Base-by-base conservation (phyloP, 495 filamentous ascomycete genomes). In the Glonium stellatum region DNA sequence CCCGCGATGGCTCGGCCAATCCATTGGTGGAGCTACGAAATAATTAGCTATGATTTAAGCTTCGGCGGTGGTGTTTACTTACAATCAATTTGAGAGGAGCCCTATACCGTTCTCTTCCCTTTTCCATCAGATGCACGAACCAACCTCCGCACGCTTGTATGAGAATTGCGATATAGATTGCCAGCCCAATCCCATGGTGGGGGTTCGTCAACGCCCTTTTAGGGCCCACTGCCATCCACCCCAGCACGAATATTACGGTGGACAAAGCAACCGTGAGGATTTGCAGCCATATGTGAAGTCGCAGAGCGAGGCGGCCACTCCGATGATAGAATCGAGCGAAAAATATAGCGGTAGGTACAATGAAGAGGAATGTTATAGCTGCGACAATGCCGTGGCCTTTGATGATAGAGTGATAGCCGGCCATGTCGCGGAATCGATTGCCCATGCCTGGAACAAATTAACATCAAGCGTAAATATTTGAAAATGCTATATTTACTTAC, bases 101-200 rank as follows among this genome's bases (percentile, higher is more conserved):
- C 54, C 78, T 77, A 39, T 70, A 70, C 50, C 77, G 73, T 47
- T 79, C 74, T 62, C 84, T 84, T 49, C 82, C 80, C 65, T 82
- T 82, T 63, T 86, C 82, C 12, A 78, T 74, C 57, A 78, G 77
- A 59, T 86, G 81, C 39, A 95, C 78, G 39, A 88, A 77, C 63
- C 82, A 82, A 18, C 95, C 95, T 63, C 86, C 87, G 21, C 97
- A 61, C 8, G 85, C 79, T 68, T 97, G 95, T 22, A 91, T 80
- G 27, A 95, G 70, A 18, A 97, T 81, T 64, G 93, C 74, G 31
- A 89, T 86, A 72, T 93, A 97, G 58, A 98, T 84, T 39, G 91
- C 87, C 35, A 95, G 75, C 22, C 93, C 93, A 67, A 97, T 97
- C 58, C 90, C 91, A 76, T 77, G 75, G 59, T 98, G 93, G 1